Percentiles rank a stretch among this genome's conserved stretches.
Evolutionary conservation across 495 filamentous ascomycete species (phyloP).

Genomic region (Penicillium goetzii): DNA sequence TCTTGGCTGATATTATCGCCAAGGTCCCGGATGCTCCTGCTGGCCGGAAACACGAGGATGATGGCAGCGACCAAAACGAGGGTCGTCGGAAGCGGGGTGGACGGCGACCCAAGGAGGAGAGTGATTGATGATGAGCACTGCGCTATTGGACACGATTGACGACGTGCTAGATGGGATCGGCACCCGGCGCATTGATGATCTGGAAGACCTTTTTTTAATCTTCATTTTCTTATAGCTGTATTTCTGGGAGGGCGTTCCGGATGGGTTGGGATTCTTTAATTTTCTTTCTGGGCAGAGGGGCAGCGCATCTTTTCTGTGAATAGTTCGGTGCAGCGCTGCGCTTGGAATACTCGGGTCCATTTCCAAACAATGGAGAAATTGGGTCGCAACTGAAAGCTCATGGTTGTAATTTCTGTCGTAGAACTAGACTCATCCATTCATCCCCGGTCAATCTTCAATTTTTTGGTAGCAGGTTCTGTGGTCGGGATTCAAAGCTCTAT

Average conservation of each 20-base stretch:
- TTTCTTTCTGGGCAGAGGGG: slow-evolving; percentile 14
- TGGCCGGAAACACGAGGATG: slow-evolving; percentile 57
- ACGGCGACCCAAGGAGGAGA: slow-evolving; percentile 53
- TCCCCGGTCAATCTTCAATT: neutral
- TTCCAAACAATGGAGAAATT: neutral
- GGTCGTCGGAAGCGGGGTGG: slow-evolving; percentile 53
- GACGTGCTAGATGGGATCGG: slow-evolving; percentile 34
- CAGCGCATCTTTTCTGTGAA: slow-evolving; percentile 43
- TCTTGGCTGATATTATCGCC: slow-evolving; percentile 85
- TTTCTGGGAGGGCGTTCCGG: slow-evolving; percentile 32
- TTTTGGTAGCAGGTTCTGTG: neutral
- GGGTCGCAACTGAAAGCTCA: neutral
- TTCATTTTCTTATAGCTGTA: slow-evolving; percentile 7
- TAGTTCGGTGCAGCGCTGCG: slow-evolving; percentile 21
- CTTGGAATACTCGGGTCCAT: neutral
- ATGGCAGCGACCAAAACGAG: slow-evolving; percentile 54
- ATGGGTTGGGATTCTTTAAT: slow-evolving; percentile 33
- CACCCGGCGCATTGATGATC: slow-evolving; percentile 30
- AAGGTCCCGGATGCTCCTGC: slow-evolving; percentile 77
- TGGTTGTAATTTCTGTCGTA: neutral
- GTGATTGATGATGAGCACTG: slow-evolving; percentile 31
- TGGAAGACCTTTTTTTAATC: slow-evolving; percentile 10
- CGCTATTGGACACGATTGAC: slow-evolving; percentile 26
- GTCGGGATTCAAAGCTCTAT: neutral
- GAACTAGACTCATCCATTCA: neutral